These are phyloP conservation scores for Miscanthus lutarioriparius DNA, from an alignment of 176 grass and related monocot genomes.

Conservation along the genomic window DNA sequence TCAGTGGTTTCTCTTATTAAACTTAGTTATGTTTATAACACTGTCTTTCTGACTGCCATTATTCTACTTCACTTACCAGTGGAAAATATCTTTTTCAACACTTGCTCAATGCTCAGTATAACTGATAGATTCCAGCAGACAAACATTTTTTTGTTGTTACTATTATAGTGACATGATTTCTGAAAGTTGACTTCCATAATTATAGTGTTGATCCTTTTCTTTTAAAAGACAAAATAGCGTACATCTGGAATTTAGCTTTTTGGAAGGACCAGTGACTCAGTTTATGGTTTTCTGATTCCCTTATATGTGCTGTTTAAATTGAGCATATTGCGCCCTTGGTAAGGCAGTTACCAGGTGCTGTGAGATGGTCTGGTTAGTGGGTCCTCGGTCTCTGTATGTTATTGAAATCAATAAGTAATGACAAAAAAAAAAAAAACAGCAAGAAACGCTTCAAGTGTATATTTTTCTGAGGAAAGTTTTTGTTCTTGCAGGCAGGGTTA, in stretches of 20 bases:
- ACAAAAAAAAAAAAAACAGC: not conserved
- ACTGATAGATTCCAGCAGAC: not conserved
- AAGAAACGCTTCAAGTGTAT: not conserved
- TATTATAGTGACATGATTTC: not conserved
- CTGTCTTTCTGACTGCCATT: constrained; percentile 14
- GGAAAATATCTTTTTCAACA: not conserved
- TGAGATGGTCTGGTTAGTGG: not conserved
- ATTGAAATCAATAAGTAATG: constrained; percentile 9
- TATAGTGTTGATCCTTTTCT: not conserved
- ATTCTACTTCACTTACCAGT: not conserved
- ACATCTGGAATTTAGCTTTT: not conserved
- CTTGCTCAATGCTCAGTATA: not conserved
- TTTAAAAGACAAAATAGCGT: not conserved
- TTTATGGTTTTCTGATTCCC: constrained; percentile 8
- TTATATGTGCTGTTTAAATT: not conserved
- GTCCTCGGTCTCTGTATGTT: not conserved
- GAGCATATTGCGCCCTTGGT: not conserved
- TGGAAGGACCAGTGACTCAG: not conserved
- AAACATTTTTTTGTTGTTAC: not conserved
- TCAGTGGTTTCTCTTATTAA: not conserved
- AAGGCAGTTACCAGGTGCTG: not conserved
- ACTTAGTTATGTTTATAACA: not conserved
- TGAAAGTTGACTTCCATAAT: not conserved
- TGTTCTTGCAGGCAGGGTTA: constrained; percentile 81
- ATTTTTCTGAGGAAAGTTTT: constrained; percentile 17